Evolutionary conservation across 148 eudicot genomes (phyloP), one percentile per base, ranked within the genome.

Genomic region (Persicaria maculosa): DNA sequence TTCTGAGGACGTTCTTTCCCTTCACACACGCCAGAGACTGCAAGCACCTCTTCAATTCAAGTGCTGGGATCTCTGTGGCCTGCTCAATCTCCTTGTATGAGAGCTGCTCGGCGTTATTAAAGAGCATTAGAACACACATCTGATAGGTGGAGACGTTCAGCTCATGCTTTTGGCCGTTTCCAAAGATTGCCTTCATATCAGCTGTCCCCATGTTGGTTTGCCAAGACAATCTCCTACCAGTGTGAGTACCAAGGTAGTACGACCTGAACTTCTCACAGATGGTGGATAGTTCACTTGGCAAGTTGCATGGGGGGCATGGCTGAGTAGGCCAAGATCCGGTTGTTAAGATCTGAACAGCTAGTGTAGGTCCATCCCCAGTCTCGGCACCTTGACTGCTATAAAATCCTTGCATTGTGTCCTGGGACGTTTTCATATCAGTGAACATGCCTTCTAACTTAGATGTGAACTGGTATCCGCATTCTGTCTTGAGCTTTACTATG

Each of bases 241-340:
- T 89, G 65, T 92, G 97, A 16, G 97, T 92, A 67, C 97, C 97
- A 14, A 92, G 95, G 76, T 92, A 92, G 67, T 90, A 90, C 12
- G 95, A 84, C 64, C 88, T 79, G 75, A 92, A 92, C 76, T 84
- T 92, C 83, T 92, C 97, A 75, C 97, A 92, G 31, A 92, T 83
- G 12, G 86, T 64, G 3, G 89, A 87, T 71, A 92, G 44, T 73
- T 92, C 97, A 74, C 84, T 81, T 43, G 97, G 97, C 73, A 92
- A 78, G 69, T 92, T 92, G 89, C 97, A 92, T 40, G 95, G 88
- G 46, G 79, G 81, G 57, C 79, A 85, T 9, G 92, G 79, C 83
- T 92, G 97, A 76, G 97, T 86, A 47, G 97, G 97, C 97, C 97
- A 92, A 6, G 95, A 90, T 54, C 97, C 95, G 1, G 97, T 92